Conservation (phyloP, 1,284 basidiomycete genomes). For the Lentinula novae-zelandiae region DNA sequence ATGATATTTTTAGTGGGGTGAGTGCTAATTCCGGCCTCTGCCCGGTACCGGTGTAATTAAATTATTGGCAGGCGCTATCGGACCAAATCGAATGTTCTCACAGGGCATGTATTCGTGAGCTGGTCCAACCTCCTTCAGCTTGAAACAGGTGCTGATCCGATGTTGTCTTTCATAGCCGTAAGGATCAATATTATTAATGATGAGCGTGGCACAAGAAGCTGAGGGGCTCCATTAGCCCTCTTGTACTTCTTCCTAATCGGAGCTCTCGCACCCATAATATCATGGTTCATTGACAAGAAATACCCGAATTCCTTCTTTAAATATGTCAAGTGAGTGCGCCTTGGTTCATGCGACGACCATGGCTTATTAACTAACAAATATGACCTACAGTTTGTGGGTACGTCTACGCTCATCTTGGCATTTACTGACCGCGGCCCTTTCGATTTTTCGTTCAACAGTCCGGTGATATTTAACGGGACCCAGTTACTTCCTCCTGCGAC, state of each 20-base stretch:
- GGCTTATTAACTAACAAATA: slow-evolving; percentile 23
- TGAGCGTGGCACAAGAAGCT: background rate
- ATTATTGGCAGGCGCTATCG: slow-evolving; percentile 28
- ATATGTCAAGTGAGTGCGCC: slow-evolving; percentile 47
- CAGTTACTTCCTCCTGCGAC: slow-evolving; percentile 41
- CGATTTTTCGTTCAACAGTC: slow-evolving; percentile 11
- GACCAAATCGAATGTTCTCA: slow-evolving; percentile 33
- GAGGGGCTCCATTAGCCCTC: slow-evolving; percentile 24
- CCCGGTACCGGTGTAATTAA: background rate
- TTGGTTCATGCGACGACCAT: background rate
- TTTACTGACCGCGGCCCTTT: background rate
- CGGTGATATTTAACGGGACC: slow-evolving; percentile 32
- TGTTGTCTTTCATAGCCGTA: background rate
- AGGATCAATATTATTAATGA: background rate
- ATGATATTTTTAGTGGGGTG: slow-evolving; percentile 9
- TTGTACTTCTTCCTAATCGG: slow-evolving; percentile 47
- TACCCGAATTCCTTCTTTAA: slow-evolving; percentile 42
- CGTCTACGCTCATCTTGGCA: background rate
- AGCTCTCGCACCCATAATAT: slow-evolving; percentile 36
- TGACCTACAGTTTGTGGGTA: slow-evolving; percentile 19
- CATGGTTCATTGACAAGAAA: slow-evolving; percentile 36
- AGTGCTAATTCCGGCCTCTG: background rate
- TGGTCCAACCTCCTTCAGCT: background rate
- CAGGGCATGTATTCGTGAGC: slow-evolving; percentile 25
- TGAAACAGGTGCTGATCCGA: background rate